Conservation (phyloP, 768 basidiomycete species). For the Pleurotus eryngii region DNA sequence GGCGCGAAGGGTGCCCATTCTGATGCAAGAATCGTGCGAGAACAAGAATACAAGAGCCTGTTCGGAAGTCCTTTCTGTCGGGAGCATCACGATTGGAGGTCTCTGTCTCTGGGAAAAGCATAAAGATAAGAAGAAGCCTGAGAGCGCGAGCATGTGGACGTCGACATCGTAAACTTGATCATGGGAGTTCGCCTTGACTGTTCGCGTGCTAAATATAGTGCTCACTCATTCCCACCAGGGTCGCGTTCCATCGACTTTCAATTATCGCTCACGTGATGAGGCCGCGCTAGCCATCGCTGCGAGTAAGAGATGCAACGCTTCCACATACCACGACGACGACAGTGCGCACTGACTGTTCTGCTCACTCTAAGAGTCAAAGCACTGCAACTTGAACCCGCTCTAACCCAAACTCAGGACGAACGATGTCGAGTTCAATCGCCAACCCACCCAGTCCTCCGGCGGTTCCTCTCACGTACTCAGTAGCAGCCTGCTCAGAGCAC, state of each 20-base stretch:
- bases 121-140: constrained; percentile 4
- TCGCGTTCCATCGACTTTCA: no score
- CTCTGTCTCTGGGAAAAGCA: not conserved
- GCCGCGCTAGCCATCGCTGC: no score
- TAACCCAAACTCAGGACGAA: no score
- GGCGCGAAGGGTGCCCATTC: not conserved
- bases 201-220: no score
- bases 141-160: constrained; percentile 6
- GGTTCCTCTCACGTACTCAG: constrained; percentile 41
- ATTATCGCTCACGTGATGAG: no score
- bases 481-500: constrained; percentile 64
- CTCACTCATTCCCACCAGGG: no score
- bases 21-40: not conserved
- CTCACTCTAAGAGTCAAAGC: not conserved
- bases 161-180: not conserved
- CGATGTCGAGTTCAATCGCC: not conserved
- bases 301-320: not conserved
- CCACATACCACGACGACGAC: no score
- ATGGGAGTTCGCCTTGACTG: not conserved
- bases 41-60: not conserved
- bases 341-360: not conserved
- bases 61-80: not conserved
- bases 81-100: not conserved
- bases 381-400: no score
- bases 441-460: constrained; percentile 9